These are phyloP conservation scores for Dendrobium nobile DNA, from an alignment of 106 monocot species.

Conservation along the genomic window DNA sequence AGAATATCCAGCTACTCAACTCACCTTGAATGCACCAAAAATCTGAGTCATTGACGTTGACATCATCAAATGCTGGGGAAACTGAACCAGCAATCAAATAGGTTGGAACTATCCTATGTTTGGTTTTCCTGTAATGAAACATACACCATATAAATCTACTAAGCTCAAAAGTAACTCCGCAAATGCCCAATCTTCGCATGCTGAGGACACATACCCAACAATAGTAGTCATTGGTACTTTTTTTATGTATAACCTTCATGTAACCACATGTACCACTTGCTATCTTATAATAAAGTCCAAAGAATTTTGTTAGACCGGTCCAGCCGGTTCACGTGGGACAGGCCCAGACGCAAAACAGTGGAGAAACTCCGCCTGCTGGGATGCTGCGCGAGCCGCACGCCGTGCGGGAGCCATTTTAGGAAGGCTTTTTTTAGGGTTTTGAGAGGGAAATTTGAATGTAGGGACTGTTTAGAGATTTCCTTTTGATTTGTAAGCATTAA, in stretches of 20 bases:
- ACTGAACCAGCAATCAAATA: slow-evolving; percentile 24
- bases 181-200: background rate
- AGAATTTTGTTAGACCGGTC: too few species aligned
- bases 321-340: too few species aligned
- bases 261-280: background rate
- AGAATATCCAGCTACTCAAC: background rate
- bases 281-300: background rate
- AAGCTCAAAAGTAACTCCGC: background rate
- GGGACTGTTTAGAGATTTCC: too few species aligned
- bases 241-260: background rate
- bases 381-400: too few species aligned
- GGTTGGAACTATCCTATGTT: slow-evolving; percentile 49
- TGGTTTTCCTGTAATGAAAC: slow-evolving; percentile 45
- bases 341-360: too few species aligned
- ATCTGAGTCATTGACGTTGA: slow-evolving; percentile 61
- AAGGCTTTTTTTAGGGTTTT: too few species aligned
- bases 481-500: too few species aligned
- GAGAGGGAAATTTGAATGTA: too few species aligned
- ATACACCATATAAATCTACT: background rate
- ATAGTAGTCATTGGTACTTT: background rate
- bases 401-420: too few species aligned
- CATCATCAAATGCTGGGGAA: slow-evolving; percentile 77
- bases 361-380: too few species aligned
- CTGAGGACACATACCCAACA: background rate
- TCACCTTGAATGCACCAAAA: slow-evolving; percentile 86